phyloP scores from a whole-genome alignment of 2,329 filamentous ascomycete genomes.

The Dothiorella sarmentorum region DNA sequence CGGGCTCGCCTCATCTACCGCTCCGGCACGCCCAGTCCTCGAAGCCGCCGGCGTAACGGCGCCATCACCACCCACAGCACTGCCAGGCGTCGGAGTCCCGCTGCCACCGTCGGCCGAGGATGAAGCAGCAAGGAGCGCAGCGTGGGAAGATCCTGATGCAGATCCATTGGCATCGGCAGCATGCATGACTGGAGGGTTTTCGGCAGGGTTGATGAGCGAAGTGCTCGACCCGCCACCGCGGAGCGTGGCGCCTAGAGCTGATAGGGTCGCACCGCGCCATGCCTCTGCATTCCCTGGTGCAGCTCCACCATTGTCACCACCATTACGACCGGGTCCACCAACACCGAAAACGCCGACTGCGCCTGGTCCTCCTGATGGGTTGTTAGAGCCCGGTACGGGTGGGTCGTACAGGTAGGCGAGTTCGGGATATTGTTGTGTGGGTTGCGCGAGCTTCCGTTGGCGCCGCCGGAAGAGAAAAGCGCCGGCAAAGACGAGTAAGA shows the following conservation, averaged over 20 bases:
- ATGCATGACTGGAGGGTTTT: not conserved
- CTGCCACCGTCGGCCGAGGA: not conserved
- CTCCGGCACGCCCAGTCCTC: not conserved
- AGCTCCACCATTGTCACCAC: not conserved
- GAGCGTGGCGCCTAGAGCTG: not conserved
- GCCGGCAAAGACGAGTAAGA: constrained; percentile 33
- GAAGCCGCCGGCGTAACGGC: not conserved
- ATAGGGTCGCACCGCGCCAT: not conserved
- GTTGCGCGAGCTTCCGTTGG: constrained; percentile 21
- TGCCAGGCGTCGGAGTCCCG: not conserved
- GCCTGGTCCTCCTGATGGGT: no score
- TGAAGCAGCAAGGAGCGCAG: not conserved
- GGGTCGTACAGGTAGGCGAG: constrained; percentile 36
- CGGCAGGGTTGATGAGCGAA: not conserved
- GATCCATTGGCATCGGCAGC: not conserved
- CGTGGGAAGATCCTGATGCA: constrained; percentile 1
- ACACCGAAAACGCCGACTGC: not conserved
- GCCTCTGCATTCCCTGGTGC: not conserved
- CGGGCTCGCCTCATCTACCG: not conserved
- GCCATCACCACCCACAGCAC: not conserved
- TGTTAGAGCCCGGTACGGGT: not conserved
- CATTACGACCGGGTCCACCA: not conserved
- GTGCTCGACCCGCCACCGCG: not conserved
- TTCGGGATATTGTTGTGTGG: constrained; percentile 31
- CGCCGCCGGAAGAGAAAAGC: constrained; percentile 32